These are phyloP conservation scores for Candida piceae DNA, from an alignment of 805 yeast genomes.

Conservation along the genomic window DNA sequence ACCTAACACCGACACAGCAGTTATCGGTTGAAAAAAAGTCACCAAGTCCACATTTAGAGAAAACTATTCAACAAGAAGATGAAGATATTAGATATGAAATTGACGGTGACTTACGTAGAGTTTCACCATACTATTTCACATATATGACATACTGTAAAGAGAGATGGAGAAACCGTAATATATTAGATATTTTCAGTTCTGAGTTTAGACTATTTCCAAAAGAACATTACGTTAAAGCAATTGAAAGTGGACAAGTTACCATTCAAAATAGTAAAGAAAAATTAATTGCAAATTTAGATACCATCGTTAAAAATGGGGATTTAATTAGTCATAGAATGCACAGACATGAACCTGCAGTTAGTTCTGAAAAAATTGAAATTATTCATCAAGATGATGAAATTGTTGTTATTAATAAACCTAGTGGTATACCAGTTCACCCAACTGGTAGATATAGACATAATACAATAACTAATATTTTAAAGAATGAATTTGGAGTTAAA, in stretches of 20 bases:
- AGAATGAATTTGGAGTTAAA: conserved; percentile 57
- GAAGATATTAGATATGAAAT: conserved; percentile 53
- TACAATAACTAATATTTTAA: conserved; percentile 71
- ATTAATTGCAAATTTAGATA: conserved; percentile 61
- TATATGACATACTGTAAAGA: conserved; percentile 86
- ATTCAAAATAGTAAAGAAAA: conserved; percentile 59
- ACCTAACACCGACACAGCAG: conserved; percentile 2
- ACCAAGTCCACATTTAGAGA: conserved; percentile 15
- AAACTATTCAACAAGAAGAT: conserved; percentile 46
- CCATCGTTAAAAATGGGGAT: conserved; percentile 76
- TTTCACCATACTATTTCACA: conserved; percentile 83
- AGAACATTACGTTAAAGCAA: conserved; percentile 54
- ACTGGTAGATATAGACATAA: conserved; percentile 78
- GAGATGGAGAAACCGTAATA: conserved; percentile 83
- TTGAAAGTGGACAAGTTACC: conserved; percentile 62
- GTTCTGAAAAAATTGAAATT: conserved; percentile 52
- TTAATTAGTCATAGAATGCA: conserved; percentile 73
- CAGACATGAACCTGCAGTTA: conserved; percentile 87
- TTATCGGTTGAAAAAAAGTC: conserved; percentile 4
- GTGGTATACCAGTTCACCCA: conserved; percentile 95
- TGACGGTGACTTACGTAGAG: conserved; percentile 61
- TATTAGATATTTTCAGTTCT: conserved; percentile 72
- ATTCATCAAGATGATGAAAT: conserved; percentile 71
- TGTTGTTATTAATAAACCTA: conserved; percentile 86
- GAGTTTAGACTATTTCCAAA: conserved; percentile 82